These are phyloP conservation scores for Aureobasidium namibiae DNA, from an alignment of 2,329 filamentous ascomycete genomes.

Conservation along the genomic window DNA sequence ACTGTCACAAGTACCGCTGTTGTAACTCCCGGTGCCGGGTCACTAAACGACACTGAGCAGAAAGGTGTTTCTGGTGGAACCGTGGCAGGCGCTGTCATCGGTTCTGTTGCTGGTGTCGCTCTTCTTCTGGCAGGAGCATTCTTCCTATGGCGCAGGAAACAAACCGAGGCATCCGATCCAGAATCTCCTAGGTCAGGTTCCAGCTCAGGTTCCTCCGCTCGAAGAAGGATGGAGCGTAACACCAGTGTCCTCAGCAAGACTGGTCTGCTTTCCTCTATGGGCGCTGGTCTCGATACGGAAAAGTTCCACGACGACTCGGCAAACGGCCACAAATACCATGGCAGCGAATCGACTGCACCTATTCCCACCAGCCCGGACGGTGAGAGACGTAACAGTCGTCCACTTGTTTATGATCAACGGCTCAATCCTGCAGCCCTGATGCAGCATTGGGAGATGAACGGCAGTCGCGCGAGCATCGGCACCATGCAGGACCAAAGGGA, in stretches of 20 bases:
- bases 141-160: conserved; percentile 32
- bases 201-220: not conserved
- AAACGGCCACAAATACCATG: conserved; percentile 19
- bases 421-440: conserved; percentile 41
- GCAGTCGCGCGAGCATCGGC: conserved; percentile 37
- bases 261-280: conserved; percentile 31
- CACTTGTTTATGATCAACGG: conserved; percentile 40
- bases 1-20: conserved; percentile 35
- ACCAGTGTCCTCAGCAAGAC: conserved; percentile 41
- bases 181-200: conserved; percentile 6
- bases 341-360: conserved; percentile 20
- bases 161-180: conserved; percentile 16
- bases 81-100: conserved; percentile 41
- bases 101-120: conserved; percentile 30
- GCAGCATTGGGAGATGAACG: conserved; percentile 35
- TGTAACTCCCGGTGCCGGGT: conserved; percentile 17
- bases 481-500: conserved; percentile 41
- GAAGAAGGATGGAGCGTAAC: conserved; percentile 27
- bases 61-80: conserved; percentile 30
- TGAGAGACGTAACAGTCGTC: conserved; percentile 31
- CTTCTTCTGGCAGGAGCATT: conserved; percentile 30
- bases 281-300: conserved; percentile 21
- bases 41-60: conserved; percentile 14
- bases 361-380: conserved; percentile 23
- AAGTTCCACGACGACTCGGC: conserved; percentile 20